phyloP scores from a whole-genome alignment of 306 rosid genomes.

The Inga laurina region DNA sequence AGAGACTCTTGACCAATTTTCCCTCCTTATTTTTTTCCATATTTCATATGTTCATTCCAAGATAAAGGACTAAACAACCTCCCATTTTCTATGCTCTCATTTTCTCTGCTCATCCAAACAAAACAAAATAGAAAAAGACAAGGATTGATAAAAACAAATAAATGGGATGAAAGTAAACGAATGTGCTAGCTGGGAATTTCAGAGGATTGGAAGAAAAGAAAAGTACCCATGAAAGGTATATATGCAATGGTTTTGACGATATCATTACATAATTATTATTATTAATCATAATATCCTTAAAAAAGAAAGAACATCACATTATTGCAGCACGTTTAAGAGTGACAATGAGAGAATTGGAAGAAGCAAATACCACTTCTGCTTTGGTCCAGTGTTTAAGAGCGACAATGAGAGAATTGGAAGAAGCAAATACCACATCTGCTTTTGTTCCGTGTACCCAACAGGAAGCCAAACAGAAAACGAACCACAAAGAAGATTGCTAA shows the following conservation, averaged over 20 bases:
- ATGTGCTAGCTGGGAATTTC: not conserved
- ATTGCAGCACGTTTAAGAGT: not conserved
- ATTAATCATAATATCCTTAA: not conserved
- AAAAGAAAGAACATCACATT: not conserved
- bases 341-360: not conserved
- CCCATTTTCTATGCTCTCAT: not conserved
- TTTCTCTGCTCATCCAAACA: not conserved
- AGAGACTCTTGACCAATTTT: no score
- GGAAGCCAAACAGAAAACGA: not conserved
- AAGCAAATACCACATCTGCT: not conserved
- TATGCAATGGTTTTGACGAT: not conserved
- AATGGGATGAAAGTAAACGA: not conserved
- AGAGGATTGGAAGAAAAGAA: not conserved
- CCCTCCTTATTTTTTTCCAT: no score
- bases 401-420: not conserved
- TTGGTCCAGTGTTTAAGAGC: not conserved
- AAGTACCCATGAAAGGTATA: not conserved
- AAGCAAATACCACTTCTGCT: not conserved
- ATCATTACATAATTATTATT: not conserved
- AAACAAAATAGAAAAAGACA: not conserved
- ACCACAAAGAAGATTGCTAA: not conserved
- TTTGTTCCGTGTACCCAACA: not conserved
- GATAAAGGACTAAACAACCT: not conserved
- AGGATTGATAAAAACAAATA: not conserved
- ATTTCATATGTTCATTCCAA: not conserved